These are phyloP conservation scores for Plasmodium billcollinsi DNA, from an alignment of 169 alveolate species.

Conservation along the genomic window DNA sequence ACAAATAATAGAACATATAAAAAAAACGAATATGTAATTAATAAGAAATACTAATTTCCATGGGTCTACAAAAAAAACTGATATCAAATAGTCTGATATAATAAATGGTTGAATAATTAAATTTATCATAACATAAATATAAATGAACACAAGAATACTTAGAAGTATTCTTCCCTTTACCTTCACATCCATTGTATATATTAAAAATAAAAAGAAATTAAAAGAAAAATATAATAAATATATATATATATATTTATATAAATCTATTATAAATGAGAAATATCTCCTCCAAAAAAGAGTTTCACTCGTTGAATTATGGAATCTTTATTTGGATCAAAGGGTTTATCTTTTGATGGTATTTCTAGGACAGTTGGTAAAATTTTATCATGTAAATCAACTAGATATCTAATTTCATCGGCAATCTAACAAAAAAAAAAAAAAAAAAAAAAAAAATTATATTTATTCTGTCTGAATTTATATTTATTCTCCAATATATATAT, in stretches of 20 bases:
- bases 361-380: constrained; percentile 84
- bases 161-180: constrained; percentile 60
- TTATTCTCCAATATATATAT: too few species aligned
- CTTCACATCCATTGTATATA: constrained; percentile 43
- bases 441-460: neutral
- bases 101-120: constrained; percentile 71
- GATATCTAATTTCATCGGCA: constrained; percentile 82
- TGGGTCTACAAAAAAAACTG: constrained; percentile 77
- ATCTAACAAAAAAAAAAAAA: constrained; percentile 44
- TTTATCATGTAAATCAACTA: constrained; percentile 81
- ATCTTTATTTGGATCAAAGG: constrained; percentile 86
- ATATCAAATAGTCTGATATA: constrained; percentile 52
- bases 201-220: constrained; percentile 5
- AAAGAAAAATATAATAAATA: neutral
- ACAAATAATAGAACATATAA: constrained; percentile 62
- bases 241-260: constrained; percentile 9
- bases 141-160: constrained; percentile 13
- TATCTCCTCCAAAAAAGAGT: constrained; percentile 83
- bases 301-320: constrained; percentile 83
- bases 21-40: constrained; percentile 55
- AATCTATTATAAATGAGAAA: constrained; percentile 48
- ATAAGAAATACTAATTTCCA: constrained; percentile 70
- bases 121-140: constrained; percentile 66
- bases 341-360: constrained; percentile 86
- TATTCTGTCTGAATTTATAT: too few species aligned